These are phyloP conservation scores for Hypoxylon fragiforme DNA, from an alignment of 495 filamentous ascomycete genomes.

Conservation along the genomic window DNA sequence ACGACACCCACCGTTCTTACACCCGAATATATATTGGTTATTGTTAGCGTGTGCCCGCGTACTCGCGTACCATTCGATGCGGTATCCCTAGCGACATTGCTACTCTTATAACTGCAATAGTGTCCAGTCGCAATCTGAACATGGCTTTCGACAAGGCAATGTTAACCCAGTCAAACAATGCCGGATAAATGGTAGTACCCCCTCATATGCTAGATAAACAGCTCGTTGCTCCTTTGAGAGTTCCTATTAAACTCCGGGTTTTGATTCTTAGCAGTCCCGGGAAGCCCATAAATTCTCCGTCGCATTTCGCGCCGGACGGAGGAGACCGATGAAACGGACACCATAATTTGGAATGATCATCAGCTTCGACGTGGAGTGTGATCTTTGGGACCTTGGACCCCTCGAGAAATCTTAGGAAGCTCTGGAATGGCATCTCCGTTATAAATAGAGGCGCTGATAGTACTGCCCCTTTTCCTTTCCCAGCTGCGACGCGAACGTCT, in stretches of 20 bases:
- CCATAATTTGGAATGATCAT: slow-evolving; percentile 20
- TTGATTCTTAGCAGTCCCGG: slow-evolving; percentile 8
- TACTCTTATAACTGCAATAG: too few relatives aligned
- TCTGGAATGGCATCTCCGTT: slow-evolving; percentile 18
- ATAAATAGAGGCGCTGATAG: slow-evolving; percentile 8
- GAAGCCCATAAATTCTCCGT: slow-evolving; percentile 9
- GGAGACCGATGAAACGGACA: slow-evolving; percentile 17
- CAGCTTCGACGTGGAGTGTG: slow-evolving; percentile 12
- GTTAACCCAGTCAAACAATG: neutral
- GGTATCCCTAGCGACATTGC: too few relatives aligned
- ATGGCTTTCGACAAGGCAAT: neutral
- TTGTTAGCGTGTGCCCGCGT: too few relatives aligned
- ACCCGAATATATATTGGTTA: too few relatives aligned
- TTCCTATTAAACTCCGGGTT: slow-evolving; percentile 1
- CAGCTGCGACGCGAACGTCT: slow-evolving; percentile 2
- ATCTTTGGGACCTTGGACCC: slow-evolving; percentile 15
- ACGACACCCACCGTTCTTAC: too few relatives aligned
- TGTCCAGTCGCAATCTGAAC: too few relatives aligned
- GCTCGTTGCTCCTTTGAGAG: slow-evolving; percentile 12
- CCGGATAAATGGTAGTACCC: neutral
- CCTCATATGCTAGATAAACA: neutral
- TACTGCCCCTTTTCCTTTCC: slow-evolving; percentile 2
- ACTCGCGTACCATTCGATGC: too few relatives aligned
- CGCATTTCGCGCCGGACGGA: slow-evolving; percentile 4
- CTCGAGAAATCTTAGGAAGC: slow-evolving; percentile 21